These are phyloP conservation scores for Malassezia psittaci DNA, from an alignment of 1,284 basidiomycete species.

Conservation along the genomic window DNA sequence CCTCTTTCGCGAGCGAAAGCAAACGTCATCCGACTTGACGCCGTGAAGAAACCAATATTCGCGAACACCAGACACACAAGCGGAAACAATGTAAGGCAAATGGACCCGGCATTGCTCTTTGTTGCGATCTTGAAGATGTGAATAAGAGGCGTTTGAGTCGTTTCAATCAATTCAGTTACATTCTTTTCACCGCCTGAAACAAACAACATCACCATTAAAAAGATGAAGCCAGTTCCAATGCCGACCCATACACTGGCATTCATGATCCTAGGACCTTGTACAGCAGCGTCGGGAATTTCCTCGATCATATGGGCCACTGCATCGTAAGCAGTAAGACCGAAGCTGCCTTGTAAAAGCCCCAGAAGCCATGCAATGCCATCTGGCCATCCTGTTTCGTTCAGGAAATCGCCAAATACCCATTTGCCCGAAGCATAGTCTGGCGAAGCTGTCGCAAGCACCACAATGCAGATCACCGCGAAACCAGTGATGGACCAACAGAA, in stretches of 20 bases:
- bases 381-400: conserved; percentile 51
- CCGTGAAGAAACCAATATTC: conserved; percentile 45
- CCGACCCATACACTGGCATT: conserved; percentile 59
- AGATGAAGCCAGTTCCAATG: conserved; percentile 55
- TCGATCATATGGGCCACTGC: conserved; percentile 53
- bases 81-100: conserved; percentile 53
- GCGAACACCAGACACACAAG: conserved; percentile 49
- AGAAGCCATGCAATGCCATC: conserved; percentile 51
- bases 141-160: conserved; percentile 58
- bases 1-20: conserved; percentile 63
- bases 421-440: conserved; percentile 47
- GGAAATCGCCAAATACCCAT: conserved; percentile 50
- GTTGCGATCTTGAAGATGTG: conserved; percentile 60
- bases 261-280: conserved; percentile 57
- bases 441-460: conserved; percentile 43
- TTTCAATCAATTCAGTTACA: conserved; percentile 54
- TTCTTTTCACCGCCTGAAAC: conserved; percentile 53
- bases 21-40: conserved; percentile 60
- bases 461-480: conserved; percentile 49
- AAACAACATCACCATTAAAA: conserved; percentile 62
- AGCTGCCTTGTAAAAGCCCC: conserved; percentile 50
- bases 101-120: conserved; percentile 57
- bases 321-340: conserved; percentile 47
- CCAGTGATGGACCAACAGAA: conserved; percentile 48
- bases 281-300: conserved; percentile 57